Conservation (phyloP, 2,329 filamentous ascomycete genomes). For the Ophiosphaerella narmari region DNA sequence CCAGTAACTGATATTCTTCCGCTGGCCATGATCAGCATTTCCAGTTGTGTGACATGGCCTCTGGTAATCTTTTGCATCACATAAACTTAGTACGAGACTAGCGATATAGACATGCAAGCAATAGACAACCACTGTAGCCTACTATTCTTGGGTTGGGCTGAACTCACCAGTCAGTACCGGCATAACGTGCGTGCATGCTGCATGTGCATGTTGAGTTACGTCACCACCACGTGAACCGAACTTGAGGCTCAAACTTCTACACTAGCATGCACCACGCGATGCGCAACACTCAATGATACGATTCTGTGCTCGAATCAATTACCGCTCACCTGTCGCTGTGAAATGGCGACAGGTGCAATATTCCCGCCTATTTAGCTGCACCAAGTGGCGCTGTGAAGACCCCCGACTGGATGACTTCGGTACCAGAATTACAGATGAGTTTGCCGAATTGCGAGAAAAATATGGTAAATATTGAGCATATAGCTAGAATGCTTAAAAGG, state of each 20-base stretch:
- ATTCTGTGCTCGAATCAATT: constrained; percentile 28
- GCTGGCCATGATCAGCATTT: no score
- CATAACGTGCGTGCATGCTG: neutral
- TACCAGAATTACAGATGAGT: constrained; percentile 63
- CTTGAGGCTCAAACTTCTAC: constrained; percentile 3
- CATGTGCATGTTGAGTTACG: constrained; percentile 15
- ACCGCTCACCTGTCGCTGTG: constrained; percentile 22
- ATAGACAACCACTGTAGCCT: no score
- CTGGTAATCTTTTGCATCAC: no score
- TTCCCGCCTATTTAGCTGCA: constrained; percentile 28
- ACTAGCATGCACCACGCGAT: constrained; percentile 12
- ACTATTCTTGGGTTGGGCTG: no score
- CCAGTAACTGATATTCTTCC: no score
- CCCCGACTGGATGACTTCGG: constrained; percentile 58
- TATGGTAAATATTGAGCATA: constrained; percentile 53
- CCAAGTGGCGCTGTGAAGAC: constrained; percentile 44
- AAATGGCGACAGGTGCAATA: constrained; percentile 1
- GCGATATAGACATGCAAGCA: no score
- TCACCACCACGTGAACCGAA: constrained; percentile 24
- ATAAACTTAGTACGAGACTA: no score
- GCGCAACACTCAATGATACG: constrained; percentile 38
- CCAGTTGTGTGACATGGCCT: no score
- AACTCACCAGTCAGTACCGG: no score
- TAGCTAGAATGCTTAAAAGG: neutral
- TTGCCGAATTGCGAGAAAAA: constrained; percentile 60